Percentiles rank a stretch among this genome's conserved stretches.
These are phyloP conservation scores for Uronychia binucleata DNA, from an alignment of 73 alveolate genomes.

Conservation along the genomic window DNA sequence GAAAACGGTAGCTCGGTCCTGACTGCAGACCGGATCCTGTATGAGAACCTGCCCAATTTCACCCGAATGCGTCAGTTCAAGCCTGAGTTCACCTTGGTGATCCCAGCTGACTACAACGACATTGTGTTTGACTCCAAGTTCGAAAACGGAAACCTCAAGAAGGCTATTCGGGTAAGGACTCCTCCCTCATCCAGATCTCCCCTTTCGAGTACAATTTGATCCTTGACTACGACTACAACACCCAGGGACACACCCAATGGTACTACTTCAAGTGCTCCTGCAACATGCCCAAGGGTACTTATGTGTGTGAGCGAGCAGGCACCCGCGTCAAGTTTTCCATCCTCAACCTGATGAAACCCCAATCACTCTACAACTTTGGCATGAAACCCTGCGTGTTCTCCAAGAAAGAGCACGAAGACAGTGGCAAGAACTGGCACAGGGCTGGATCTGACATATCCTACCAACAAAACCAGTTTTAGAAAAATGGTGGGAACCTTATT, in stretches of 20 bases:
- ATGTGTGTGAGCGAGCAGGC: background rate
- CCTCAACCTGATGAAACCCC: conserved; percentile 50
- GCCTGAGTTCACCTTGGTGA: background rate
- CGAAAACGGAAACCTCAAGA: conserved; percentile 67
- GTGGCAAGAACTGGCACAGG: conserved; percentile 22
- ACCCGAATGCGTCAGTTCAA: background rate
- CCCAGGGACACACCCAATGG: conserved; percentile 69
- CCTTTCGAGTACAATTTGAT: conserved; percentile 45
- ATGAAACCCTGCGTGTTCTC: conserved; percentile 59
- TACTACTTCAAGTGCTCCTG: conserved; percentile 47
- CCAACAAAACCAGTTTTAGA: conserved; percentile 18
- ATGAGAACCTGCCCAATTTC: background rate
- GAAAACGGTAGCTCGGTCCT: background rate
- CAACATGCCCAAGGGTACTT: conserved; percentile 38
- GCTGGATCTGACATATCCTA: background rate
- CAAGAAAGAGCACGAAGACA: background rate
- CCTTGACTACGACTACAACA: conserved; percentile 53
- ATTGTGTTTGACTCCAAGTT: conserved; percentile 59
- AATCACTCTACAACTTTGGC: conserved; percentile 40
- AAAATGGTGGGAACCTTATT: background rate
- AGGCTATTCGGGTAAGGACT: conserved; percentile 29
- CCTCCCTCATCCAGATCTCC: conserved; percentile 15
- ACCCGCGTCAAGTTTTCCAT: conserved; percentile 33
- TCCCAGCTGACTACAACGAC: background rate
- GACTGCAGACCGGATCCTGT: background rate